These are phyloP conservation scores for Verticillium isaacii DNA, from an alignment of 2,329 filamentous ascomycete genomes.

Conservation along the genomic window DNA sequence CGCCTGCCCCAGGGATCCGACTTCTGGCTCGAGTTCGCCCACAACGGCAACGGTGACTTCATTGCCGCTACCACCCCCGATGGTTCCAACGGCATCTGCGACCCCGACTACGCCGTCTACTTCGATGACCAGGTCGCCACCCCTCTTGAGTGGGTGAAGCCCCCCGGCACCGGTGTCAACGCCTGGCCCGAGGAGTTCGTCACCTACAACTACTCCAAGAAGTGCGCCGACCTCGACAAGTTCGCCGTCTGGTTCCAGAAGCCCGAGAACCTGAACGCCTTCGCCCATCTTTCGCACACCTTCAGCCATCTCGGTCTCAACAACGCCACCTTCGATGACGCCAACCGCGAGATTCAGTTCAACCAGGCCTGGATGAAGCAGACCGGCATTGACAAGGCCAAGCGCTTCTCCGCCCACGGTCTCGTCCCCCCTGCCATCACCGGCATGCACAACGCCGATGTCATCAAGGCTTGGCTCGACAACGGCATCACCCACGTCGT, in stretches of 20 bases:
- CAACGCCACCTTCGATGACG: constrained; percentile 55
- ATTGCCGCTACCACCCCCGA: constrained; percentile 45
- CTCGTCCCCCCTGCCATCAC: constrained; percentile 61
- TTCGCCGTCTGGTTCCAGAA: constrained; percentile 50
- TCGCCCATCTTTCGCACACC: constrained; percentile 57
- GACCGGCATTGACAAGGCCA: constrained; percentile 40
- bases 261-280: constrained; percentile 43
- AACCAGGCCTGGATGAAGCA: constrained; percentile 56
- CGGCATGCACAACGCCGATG: constrained; percentile 60
- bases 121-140: constrained; percentile 39
- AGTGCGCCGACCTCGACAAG: constrained; percentile 44
- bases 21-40: constrained; percentile 48
- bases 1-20: constrained; percentile 46
- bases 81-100: constrained; percentile 38
- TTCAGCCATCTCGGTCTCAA: constrained; percentile 56
- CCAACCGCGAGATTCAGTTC: constrained; percentile 52
- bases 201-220: constrained; percentile 45
- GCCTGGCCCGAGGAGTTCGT: constrained; percentile 45
- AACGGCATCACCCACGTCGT: constrained; percentile 56
- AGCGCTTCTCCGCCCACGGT: constrained; percentile 45
- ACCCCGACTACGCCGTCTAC: constrained; percentile 32
- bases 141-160: constrained; percentile 38
- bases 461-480: constrained; percentile 52
- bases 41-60: constrained; percentile 45
- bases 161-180: constrained; percentile 42